These are phyloP conservation scores for Aspergillus brasiliensis DNA, from an alignment of 2,329 filamentous ascomycete species.

Conservation along the genomic window DNA sequence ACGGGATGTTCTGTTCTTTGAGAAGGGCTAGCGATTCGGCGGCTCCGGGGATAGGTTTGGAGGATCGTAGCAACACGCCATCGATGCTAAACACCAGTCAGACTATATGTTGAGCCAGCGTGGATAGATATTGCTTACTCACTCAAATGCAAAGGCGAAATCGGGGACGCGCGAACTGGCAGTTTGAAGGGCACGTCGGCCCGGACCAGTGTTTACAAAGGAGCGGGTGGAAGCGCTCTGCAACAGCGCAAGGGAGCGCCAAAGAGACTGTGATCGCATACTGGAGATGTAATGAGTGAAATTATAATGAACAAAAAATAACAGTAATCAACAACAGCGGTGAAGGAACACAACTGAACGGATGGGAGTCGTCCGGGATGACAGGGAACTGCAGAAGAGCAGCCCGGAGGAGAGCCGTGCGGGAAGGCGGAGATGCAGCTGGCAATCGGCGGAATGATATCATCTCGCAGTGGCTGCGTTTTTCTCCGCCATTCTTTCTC, in stretches of 20 bases:
- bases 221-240: constrained; percentile 25
- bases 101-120: background rate
- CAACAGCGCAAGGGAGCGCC: constrained; percentile 30
- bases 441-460: constrained; percentile 10
- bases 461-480: too few relatives aligned
- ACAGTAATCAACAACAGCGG: background rate
- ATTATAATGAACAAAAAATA: background rate
- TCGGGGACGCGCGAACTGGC: constrained; percentile 36
- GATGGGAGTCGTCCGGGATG: background rate
- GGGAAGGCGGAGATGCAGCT: background rate
- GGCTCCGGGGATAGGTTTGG: constrained; percentile 77
- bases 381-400: background rate
- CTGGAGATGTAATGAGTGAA: background rate
- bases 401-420: background rate
- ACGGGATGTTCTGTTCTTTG: constrained; percentile 75
- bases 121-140: constrained; percentile 21
- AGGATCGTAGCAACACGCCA: constrained; percentile 86
- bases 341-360: background rate
- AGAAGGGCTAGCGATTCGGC: constrained; percentile 72
- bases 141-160: constrained; percentile 52
- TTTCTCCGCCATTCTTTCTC: background rate
- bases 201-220: constrained; percentile 17
- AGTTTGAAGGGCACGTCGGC: constrained; percentile 32
- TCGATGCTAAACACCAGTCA: constrained; percentile 66
- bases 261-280: constrained; percentile 31